Evolutionary conservation across 1,284 basidiomycete genomes (phyloP).

Genomic region (Pseudozyma tsukubaensis): DNA sequence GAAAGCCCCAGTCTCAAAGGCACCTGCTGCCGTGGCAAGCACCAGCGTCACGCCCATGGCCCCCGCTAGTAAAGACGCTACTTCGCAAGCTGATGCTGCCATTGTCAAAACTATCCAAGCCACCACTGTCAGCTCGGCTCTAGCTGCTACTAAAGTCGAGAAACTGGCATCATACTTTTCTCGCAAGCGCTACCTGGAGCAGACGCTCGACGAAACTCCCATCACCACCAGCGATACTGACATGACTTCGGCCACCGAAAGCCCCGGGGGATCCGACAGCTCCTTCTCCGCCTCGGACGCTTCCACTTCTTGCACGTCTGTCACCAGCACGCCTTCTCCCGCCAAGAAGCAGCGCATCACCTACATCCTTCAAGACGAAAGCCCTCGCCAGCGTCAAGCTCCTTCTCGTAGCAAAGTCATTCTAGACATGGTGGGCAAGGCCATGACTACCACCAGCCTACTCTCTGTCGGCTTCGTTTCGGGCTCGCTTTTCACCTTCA

Average conservation of each 20-base stretch:
- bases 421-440: constrained; percentile 10
- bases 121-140: neutral
- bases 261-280: neutral
- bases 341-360: constrained; percentile 17
- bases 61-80: neutral
- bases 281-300: neutral
- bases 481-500: constrained; percentile 43
- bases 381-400: neutral
- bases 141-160: neutral
- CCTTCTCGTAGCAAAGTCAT: constrained; percentile 7
- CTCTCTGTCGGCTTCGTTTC: constrained; percentile 37
- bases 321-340: constrained; percentile 1
- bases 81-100: neutral
- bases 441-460: constrained; percentile 20
- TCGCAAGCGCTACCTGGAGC: neutral
- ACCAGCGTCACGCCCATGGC: too few relatives aligned
- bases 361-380: neutral
- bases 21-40: too few relatives aligned
- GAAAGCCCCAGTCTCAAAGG: neutral
- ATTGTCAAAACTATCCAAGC: too few relatives aligned
- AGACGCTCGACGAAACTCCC: neutral
- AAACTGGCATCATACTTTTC: neutral
- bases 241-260: neutral
- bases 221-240: neutral
- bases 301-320: neutral